Evolutionary conservation across 306 rosid species (phyloP), one percentile per base, ranked within the genome.

Genomic region (Acacia melanoxylon): DNA sequence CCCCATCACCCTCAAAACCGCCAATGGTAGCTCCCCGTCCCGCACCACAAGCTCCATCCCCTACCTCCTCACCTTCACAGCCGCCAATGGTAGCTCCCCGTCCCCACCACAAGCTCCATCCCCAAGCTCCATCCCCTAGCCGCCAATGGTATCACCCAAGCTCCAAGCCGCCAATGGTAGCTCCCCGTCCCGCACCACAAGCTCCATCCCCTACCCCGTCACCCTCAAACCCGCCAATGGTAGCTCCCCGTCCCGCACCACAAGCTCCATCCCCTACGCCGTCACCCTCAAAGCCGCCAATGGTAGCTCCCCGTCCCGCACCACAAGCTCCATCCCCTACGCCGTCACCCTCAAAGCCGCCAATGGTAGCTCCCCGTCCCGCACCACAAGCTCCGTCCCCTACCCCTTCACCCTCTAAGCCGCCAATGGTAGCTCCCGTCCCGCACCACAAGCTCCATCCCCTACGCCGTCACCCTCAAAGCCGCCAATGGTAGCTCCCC

Each of bases 211-310:
- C 10, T 52, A 4, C 59, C 2, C 10, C 24, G 0, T 17, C 22
- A 51, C n/a, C 58, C 22, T 4, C 3, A 0, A 19, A 1, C 0
- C 2, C n/a, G 0, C 58, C 58, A 15, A 5, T 4, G 0, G 54
- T 16, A 3, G 5, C 54, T 4, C 54, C 19, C 4, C n/a, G 20
- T 49, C n/a, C 56, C 15, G 5, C 56, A 49, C 20, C 56, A 4
- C 56, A 6, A 1, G 0, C 56, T 49, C 8, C 10, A 15, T 13
- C 56, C 2, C 56, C 20, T 3, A 0, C 6, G 0, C 56, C 56
- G 0, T 49, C 19, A 3, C 56, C n/a, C 16, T 13, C 2, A 49
- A 49, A 4, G 19, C 9, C 20, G 6, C 58, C 58, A 17, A 8
- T 52, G 0, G 24, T 20, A 6, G 2, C 24, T 5, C 6, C 2